These are phyloP conservation scores for Boletus nobilissimus DNA, from an alignment of 1,284 basidiomycete species.

Conservation along the genomic window DNA sequence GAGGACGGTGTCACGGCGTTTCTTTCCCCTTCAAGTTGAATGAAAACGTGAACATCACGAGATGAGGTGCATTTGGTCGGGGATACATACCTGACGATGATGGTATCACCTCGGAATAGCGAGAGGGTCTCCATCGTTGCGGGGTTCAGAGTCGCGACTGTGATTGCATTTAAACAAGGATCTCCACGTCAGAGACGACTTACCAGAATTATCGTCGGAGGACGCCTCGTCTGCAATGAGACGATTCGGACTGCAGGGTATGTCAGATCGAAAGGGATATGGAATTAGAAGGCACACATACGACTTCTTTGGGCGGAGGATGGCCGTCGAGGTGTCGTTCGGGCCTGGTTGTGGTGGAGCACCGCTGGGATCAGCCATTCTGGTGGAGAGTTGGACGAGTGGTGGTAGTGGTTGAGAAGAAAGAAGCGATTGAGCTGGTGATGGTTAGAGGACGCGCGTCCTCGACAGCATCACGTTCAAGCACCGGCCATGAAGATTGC, in stretches of 20 bases:
- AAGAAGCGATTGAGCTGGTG: not conserved
- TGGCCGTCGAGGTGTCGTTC: conserved; percentile 92
- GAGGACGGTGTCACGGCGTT: conserved; percentile 94
- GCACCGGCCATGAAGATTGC: not conserved
- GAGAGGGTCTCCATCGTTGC: conserved; percentile 96
- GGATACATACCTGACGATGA: conserved; percentile 82
- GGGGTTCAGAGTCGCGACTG: conserved; percentile 94
- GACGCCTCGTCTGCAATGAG: conserved; percentile 93
- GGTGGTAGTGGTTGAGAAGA: conserved; percentile 35
- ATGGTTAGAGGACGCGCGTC: not conserved
- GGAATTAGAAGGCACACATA: conserved; percentile 56
- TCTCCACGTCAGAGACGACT: conserved; percentile 34
- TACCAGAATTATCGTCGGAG: conserved; percentile 92
- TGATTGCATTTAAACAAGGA: conserved; percentile 12
- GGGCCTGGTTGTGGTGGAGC: conserved; percentile 78
- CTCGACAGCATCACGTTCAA: not conserved
- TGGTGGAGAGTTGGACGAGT: conserved; percentile 19
- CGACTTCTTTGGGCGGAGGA: conserved; percentile 96
- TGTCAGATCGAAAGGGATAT: conserved; percentile 28
- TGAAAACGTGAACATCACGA: conserved; percentile 18
- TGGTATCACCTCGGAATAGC: conserved; percentile 95
- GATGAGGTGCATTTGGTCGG: not conserved
- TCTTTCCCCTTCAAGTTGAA: conserved; percentile 78
- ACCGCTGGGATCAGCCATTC: conserved; percentile 82
- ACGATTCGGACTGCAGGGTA: conserved; percentile 82